Base-by-base conservation (phyloP, 2,329 filamentous ascomycete genomes). In the Pleoardoris graminearum region DNA sequence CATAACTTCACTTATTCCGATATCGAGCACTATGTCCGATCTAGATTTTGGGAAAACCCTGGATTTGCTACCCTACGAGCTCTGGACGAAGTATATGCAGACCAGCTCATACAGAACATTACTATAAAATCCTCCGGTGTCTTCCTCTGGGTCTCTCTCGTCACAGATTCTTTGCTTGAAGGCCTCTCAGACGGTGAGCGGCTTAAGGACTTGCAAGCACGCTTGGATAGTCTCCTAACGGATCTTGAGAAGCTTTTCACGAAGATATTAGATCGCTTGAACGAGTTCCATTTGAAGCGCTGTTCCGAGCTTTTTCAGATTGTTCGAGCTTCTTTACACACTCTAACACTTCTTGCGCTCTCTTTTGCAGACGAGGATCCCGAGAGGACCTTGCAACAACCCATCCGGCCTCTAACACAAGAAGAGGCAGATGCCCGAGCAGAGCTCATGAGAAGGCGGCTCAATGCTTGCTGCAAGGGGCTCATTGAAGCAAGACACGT, bases 221-320 rank as follows among this genome's bases (percentile, higher is more conserved):
- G 54, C 10, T 48, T 62, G 2, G 22, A 48, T 8, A 8, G 21
- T 4, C 14, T 59, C 8, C 61, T 59, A 10, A n/a, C 37, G 6
- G 54, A 53, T 25, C 50, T 64, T 3, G 35, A 53, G 10, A 29
- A 36, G n/a, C 41, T 60, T 19, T 61, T 55, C 29, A n/a, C 35
- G 19, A 50, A 48, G 1, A 59, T 62, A 7, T 35, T 62, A 10
- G 10, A 27, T 10, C 5, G 10, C 6, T 27, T 27, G 25, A 27
- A 27, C 10, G 6, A 5, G 6, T 6, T 6, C 5, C 25, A 27
- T 6, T 10, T 27, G 5, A 5, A 27, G 25, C 25, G 25, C 25
- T 27, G 6, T 5, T 5, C 25, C 5, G 6, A 27, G 10, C 10
- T 27, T 10, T 27, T 27, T 27, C 25, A 27, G 25, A 27, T 27